Evolutionary conservation across 2,329 filamentous ascomycete genomes (phyloP).

Genomic region (Curvularia lunata): DNA sequence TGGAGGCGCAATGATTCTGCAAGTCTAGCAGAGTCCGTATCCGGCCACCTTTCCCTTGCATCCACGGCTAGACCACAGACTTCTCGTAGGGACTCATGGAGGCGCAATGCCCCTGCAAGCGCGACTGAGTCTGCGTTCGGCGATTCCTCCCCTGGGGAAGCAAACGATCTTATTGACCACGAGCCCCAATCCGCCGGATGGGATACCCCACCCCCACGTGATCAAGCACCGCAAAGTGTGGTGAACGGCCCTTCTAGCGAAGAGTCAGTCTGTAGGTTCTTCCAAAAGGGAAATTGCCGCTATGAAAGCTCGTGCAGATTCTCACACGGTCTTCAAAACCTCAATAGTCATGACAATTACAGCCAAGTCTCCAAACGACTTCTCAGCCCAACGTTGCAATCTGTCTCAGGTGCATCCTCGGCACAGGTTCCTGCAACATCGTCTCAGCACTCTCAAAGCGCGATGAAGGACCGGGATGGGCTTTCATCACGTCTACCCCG

Average conservation of each 20-base stretch:
- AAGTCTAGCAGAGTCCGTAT: constrained; percentile 6
- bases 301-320: constrained; percentile 33
- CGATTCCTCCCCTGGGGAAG: constrained; percentile 3
- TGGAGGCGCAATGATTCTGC: constrained; percentile 16
- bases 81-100: constrained; percentile 17
- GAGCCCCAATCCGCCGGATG: constrained; percentile 13
- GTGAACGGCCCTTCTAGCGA: not conserved
- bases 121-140: constrained; percentile 12
- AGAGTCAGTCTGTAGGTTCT: constrained; percentile 28
- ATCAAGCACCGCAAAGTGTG: constrained; percentile 1
- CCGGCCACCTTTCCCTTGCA: not conserved
- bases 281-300: constrained; percentile 35
- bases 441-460: not conserved
- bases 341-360: not conserved
- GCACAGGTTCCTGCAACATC: not conserved
- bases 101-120: constrained; percentile 10
- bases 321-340: constrained; percentile 18
- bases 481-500: constrained; percentile 28
- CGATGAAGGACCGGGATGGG: constrained; percentile 15
- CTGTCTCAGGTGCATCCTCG: not conserved
- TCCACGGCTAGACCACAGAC: not conserved
- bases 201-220: constrained; percentile 6
- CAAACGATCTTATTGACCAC: constrained; percentile 14
- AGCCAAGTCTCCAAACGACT: not conserved
- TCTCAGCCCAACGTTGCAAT: not conserved